phyloP scores from a whole-genome alignment of 257 asterid species.

The Ballota nigra region DNA sequence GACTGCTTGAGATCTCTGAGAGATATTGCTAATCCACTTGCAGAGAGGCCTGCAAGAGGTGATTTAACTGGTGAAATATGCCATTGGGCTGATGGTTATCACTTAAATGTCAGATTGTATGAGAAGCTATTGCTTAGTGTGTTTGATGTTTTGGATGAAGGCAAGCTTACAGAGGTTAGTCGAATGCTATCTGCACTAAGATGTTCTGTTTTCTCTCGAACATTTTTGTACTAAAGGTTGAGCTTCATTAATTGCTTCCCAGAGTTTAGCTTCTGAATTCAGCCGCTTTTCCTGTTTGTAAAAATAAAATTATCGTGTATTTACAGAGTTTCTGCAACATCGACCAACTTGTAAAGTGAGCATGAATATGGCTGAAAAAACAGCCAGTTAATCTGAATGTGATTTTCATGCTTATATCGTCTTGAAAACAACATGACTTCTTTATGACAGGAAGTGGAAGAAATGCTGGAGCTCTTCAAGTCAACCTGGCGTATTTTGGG shows the following conservation, averaged over 20 bases:
- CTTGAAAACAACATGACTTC: conserved; percentile 18
- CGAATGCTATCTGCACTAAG: conserved; percentile 12
- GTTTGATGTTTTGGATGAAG: conserved; percentile 95
- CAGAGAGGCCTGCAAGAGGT: conserved; percentile 98
- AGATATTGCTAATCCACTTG: conserved; percentile 79
- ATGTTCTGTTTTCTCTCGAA: not conserved
- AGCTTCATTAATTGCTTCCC: conserved; percentile 14
- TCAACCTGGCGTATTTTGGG: conserved; percentile 94
- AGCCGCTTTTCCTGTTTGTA: not conserved
- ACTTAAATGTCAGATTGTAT: conserved; percentile 79
- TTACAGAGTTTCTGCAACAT: too few species aligned
- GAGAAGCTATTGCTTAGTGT: conserved; percentile 91
- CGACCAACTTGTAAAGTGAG: too few species aligned
- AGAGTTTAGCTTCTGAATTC: not conserved
- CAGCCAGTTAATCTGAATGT: not conserved
- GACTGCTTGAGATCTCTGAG: conserved; percentile 85
- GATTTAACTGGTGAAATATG: conserved; percentile 99
- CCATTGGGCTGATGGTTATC: conserved; percentile 99
- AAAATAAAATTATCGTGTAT: too few species aligned
- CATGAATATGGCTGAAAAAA: too few species aligned
- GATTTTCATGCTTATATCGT: conserved; percentile 12
- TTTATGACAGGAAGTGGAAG: conserved; percentile 88
- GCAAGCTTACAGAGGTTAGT: conserved; percentile 97
- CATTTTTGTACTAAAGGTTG: conserved; percentile 13
- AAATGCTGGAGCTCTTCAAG: conserved; percentile 95